phyloP scores from a whole-genome alignment of 805 yeast species.

The Limtongia smithiae region DNA sequence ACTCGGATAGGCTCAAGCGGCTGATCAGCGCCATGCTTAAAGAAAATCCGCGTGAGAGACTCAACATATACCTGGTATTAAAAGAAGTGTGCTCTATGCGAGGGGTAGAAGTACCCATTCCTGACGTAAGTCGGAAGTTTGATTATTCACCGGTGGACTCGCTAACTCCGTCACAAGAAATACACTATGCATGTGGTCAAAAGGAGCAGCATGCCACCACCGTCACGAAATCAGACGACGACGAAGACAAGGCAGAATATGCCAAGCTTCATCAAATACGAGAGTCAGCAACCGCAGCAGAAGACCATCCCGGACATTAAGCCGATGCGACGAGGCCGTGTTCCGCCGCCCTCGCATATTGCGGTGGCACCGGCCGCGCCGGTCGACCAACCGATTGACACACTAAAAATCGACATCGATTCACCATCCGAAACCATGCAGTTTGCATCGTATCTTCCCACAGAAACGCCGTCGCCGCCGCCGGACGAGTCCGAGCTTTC shows the following conservation, averaged over 20 bases:
- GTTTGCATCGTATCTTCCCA: constrained; percentile 16
- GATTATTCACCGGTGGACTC: neutral
- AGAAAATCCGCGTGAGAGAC: constrained; percentile 77
- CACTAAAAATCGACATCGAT: neutral
- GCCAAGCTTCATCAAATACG: constrained; percentile 13
- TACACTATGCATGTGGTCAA: constrained; percentile 6
- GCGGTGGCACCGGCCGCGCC: neutral
- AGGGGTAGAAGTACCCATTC: constrained; percentile 51
- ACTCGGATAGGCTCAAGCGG: constrained; percentile 67
- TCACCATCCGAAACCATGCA: constrained; percentile 12
- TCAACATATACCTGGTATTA: constrained; percentile 79
- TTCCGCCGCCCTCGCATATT: constrained; percentile 19
- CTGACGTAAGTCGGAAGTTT: constrained; percentile 11
- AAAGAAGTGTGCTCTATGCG: constrained; percentile 59
- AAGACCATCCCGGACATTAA: constrained; percentile 20
- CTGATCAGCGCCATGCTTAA: constrained; percentile 75
- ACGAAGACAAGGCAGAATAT: neutral
- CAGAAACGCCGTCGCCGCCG: constrained; percentile 15
- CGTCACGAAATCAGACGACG: no score
- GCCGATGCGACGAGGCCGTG: constrained; percentile 29
- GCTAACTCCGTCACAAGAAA: neutral
- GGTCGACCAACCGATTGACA: neutral
- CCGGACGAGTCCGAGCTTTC: constrained; percentile 2
- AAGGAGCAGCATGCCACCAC: constrained; percentile 20
- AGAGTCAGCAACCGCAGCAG: neutral